These are phyloP conservation scores for Vigna hirtella DNA, from an alignment of 306 rosid genomes.

Conservation along the genomic window DNA sequence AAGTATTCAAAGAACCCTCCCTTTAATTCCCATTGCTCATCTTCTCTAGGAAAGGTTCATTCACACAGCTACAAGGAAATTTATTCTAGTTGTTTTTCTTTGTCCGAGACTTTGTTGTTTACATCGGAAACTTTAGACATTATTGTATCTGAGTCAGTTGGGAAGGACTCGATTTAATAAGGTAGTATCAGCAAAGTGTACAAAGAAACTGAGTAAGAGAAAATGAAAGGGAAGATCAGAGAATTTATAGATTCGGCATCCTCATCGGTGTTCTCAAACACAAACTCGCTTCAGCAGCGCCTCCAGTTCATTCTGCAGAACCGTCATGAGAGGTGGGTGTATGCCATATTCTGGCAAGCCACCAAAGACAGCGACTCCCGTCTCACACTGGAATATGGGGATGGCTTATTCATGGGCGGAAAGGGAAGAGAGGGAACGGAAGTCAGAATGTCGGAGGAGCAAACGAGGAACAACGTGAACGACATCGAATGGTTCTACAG, in stretches of 20 bases:
- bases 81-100: neutral
- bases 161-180: neutral
- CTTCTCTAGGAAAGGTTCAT: neutral
- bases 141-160: too few relatives aligned
- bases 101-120: neutral
- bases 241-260: conserved; percentile 32
- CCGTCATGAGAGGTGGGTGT: conserved; percentile 63
- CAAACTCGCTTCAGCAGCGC: conserved; percentile 48
- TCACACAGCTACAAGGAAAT: too few relatives aligned
- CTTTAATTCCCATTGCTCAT: neutral
- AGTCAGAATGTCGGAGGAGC: neutral
- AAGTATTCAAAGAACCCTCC: neutral
- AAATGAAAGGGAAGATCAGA: conserved; percentile 4
- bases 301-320: conserved; percentile 52
- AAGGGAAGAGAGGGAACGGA: neutral
- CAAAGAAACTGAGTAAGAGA: neutral
- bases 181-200: neutral
- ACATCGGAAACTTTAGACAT: neutral
- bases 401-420: conserved; percentile 50
- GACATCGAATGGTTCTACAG: conserved; percentile 53
- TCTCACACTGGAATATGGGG: conserved; percentile 45
- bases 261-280: conserved; percentile 25
- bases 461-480: neutral
- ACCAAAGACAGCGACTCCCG: conserved; percentile 9
- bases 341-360: conserved; percentile 64